Evolutionary conservation across 2,329 filamentous ascomycete genomes (phyloP).

Genomic region (Teratosphaeria viscida): DNA sequence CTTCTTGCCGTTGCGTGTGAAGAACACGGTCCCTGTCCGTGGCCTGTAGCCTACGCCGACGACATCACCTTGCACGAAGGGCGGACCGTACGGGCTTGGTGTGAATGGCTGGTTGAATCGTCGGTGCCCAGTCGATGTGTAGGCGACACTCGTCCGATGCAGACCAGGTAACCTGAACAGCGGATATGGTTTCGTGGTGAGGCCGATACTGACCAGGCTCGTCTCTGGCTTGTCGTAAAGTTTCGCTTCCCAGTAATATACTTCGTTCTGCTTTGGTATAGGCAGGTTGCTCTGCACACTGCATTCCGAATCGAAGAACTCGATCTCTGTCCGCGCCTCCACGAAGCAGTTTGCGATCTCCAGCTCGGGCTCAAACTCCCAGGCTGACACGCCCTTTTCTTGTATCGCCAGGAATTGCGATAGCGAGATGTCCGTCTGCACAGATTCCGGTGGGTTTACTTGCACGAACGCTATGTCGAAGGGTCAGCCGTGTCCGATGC

Average conservation of each 20-base stretch:
- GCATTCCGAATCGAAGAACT: conserved; percentile 97
- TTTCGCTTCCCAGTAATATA: conserved; percentile 99
- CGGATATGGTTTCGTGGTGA: conserved; percentile 95
- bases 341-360: conserved; percentile 99
- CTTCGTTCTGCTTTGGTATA: conserved; percentile 96
- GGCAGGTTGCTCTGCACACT: conserved; percentile 95
- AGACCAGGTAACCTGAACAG: conserved; percentile 86
- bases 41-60: conserved; percentile 92
- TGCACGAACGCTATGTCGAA: conserved; percentile 67
- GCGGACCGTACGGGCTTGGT: conserved; percentile 68
- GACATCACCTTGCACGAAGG: conserved; percentile 85
- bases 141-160: conserved; percentile 87
- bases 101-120: conserved; percentile 89
- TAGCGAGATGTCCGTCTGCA: conserved; percentile 92
- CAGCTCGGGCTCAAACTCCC: conserved; percentile 98
- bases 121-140: conserved; percentile 76
- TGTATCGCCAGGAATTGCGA: conserved; percentile 97
- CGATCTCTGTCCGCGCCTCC: conserved; percentile 89
- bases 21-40: conserved; percentile 89
- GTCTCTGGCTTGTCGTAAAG: conserved; percentile 93
- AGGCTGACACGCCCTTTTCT: conserved; percentile 98
- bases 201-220: conserved; percentile 78
- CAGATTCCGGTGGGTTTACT: conserved; percentile 86
- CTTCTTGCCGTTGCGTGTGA: conserved; percentile 96
- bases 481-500: conserved; percentile 14